Evolutionary conservation across 164 flowering plant species (phyloP).

Genomic region (Aristolochia californica): DNA sequence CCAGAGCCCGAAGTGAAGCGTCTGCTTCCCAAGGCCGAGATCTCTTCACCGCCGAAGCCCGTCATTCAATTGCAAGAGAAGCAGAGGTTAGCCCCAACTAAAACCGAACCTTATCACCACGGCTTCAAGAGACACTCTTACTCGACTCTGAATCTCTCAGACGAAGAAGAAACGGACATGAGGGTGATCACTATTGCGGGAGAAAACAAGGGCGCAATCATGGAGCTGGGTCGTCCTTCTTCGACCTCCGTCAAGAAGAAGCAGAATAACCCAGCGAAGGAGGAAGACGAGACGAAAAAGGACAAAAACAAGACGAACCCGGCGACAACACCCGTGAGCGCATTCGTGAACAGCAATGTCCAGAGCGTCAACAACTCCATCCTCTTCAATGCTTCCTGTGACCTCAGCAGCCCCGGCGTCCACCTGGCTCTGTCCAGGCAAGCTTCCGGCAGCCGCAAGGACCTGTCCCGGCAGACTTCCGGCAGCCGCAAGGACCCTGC

Average conservation of each 20-base stretch:
- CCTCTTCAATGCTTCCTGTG: conserved; percentile 22
- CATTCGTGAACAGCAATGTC: conserved; percentile 62
- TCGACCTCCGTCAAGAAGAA: conserved; percentile 14
- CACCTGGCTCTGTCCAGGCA: conserved; percentile 38
- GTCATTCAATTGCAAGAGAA: too few relatives aligned
- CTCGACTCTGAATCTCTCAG: too few relatives aligned
- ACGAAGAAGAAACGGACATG: conserved; percentile 20
- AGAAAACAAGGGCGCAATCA: conserved; percentile 76
- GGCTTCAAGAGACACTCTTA: too few relatives aligned
- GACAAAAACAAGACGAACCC: neutral
- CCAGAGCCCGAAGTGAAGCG: too few relatives aligned
- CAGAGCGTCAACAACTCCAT: conserved; percentile 63
- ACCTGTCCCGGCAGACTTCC: too few relatives aligned
- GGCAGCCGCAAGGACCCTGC: too few relatives aligned
- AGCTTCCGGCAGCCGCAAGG: conserved; percentile 7
- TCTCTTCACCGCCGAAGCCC: too few relatives aligned
- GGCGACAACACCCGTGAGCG: conserved; percentile 14
- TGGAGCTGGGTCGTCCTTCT: conserved; percentile 32
- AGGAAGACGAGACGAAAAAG: conserved; percentile 8
- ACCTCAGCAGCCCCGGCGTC: conserved; percentile 58
- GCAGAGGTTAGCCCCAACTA: too few relatives aligned
- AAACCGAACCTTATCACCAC: too few relatives aligned
- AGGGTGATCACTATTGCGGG: conserved; percentile 62
- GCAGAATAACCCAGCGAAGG: conserved; percentile 3
- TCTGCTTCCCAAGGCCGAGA: too few relatives aligned